These are phyloP conservation scores for Cenchrus americanus DNA, from an alignment of 176 grass and related monocot genomes.

Conservation along the genomic window DNA sequence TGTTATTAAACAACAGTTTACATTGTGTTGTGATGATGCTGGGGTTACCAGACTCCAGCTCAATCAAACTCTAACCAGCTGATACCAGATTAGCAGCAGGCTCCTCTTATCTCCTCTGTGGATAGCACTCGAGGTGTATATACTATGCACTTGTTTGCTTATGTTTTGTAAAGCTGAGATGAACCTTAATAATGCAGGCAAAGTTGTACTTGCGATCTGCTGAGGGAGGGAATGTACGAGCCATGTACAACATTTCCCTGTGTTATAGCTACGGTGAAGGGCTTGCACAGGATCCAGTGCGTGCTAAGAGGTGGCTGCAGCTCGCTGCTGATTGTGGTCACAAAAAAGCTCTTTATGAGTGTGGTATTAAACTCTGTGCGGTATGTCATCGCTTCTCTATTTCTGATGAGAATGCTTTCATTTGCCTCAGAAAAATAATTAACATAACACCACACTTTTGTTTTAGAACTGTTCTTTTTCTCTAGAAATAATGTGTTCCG, in stretches of 20 bases:
- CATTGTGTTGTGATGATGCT: background rate
- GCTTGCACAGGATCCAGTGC: conserved; percentile 46
- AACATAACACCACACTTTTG: background rate
- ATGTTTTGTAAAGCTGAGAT: conserved; percentile 33
- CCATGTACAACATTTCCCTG: conserved; percentile 80
- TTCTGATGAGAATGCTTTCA: background rate
- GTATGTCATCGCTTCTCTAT: conserved; percentile 45
- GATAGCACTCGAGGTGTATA: background rate
- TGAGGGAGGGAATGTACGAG: conserved; percentile 65
- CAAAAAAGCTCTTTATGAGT: conserved; percentile 72
- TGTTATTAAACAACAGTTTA: conserved; percentile 11
- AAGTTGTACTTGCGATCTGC: conserved; percentile 78
- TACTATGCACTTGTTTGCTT: conserved; percentile 1
- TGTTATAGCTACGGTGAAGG: conserved; percentile 70
- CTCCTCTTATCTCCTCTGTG: background rate
- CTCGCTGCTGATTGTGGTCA: conserved; percentile 75
- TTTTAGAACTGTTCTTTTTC: background rate
- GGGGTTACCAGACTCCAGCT: background rate
- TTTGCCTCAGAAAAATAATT: background rate
- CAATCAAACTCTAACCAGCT: background rate
- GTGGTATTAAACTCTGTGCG: conserved; percentile 66
- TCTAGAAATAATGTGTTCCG: background rate
- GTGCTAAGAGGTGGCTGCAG: conserved; percentile 69
- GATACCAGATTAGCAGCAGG: conserved; percentile 16
- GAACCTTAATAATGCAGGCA: conserved; percentile 51